phyloP scores from a whole-genome alignment of 805 yeast genomes.

The Ogataea salicorniae region DNA sequence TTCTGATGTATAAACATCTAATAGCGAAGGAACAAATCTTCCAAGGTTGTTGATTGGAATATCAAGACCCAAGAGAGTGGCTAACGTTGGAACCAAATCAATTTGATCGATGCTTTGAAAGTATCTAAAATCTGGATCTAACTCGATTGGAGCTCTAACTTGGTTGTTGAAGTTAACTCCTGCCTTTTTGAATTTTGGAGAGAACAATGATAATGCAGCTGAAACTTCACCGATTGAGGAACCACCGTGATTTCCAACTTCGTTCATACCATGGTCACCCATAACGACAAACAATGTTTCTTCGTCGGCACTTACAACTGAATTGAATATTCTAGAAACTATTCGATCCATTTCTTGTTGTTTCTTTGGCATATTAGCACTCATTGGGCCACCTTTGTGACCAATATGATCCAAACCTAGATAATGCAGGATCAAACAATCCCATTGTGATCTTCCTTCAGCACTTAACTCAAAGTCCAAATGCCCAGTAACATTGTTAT shows the following conservation, averaged over 20 bases:
- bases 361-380: conserved; percentile 74
- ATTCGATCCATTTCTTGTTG: conserved; percentile 83
- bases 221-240: conserved; percentile 90
- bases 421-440: conserved; percentile 81
- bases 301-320: conserved; percentile 25
- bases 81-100: conserved; percentile 67
- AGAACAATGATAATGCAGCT: conserved; percentile 68
- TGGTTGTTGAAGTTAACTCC: conserved; percentile 17
- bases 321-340: conserved; percentile 44
- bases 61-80: conserved; percentile 56
- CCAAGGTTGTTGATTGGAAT: conserved; percentile 77
- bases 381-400: conserved; percentile 89
- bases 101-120: conserved; percentile 55
- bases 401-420: conserved; percentile 97
- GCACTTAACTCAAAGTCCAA: conserved; percentile 51
- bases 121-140: conserved; percentile 45
- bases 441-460: conserved; percentile 53
- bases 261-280: conserved; percentile 98
- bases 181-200: conserved; percentile 47
- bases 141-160: conserved; percentile 34
- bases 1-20: conserved; percentile 42
- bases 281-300: conserved; percentile 64
- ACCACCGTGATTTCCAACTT: conserved; percentile 95
- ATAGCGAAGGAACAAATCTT: conserved; percentile 51
- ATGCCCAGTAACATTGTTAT: conserved; percentile 87